Evolutionary conservation across 177 flowering plant species (phyloP).

Genomic region (Vitis hybrid): DNA sequence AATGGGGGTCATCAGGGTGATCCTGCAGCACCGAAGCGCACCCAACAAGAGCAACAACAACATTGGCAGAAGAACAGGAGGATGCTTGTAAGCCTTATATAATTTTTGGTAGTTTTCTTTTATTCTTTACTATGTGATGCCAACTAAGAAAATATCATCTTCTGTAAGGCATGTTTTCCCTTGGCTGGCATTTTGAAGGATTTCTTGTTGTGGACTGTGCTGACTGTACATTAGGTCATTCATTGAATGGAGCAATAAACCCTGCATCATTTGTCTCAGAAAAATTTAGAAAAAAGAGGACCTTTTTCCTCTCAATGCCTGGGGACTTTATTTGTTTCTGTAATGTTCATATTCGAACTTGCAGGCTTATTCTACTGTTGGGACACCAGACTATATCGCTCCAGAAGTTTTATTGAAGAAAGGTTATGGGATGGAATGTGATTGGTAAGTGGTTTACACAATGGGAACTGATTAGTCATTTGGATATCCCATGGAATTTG

Average conservation of each 20-base stretch:
- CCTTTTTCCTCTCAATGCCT: neutral
- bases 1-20: conserved; percentile 39
- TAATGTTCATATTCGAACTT: conserved; percentile 9
- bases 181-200: neutral
- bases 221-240: neutral
- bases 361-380: conserved; percentile 87
- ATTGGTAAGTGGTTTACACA: conserved; percentile 49
- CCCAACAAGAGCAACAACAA: conserved; percentile 75
- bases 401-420: conserved; percentile 81
- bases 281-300: neutral
- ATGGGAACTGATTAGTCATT: neutral
- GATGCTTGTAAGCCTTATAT: conserved; percentile 50
- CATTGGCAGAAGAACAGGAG: conserved; percentile 87
- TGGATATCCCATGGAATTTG: neutral
- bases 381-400: conserved; percentile 86
- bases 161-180: neutral
- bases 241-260: neutral
- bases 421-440: conserved; percentile 85
- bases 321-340: neutral
- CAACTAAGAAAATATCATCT: neutral
- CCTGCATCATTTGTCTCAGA: neutral
- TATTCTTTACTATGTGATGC: neutral
- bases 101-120: neutral
- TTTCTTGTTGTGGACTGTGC: neutral
- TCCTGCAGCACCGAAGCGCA: conserved; percentile 53